A percentile compares a stretch with the other conserved stretches of the same genome.
phyloP scores from a whole-genome alignment of 768 basidiomycete genomes.

The Leccinellum rugosiceps region DNA sequence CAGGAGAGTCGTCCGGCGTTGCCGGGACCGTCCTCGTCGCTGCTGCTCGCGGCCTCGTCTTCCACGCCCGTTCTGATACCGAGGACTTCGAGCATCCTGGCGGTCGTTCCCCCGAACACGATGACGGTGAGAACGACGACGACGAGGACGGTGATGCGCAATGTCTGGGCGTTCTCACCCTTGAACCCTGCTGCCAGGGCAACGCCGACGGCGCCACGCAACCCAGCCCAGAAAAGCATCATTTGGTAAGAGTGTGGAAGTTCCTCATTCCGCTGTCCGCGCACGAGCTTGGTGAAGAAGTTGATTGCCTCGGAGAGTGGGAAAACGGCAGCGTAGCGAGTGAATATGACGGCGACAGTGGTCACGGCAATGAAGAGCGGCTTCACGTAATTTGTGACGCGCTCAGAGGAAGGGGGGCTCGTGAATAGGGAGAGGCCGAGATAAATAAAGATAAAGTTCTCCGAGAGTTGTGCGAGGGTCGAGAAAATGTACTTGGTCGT shows the following conservation, averaged over 20 bases:
- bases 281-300: slow-evolving; percentile 78
- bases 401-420: slow-evolving; percentile 69
- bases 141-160: slow-evolving; percentile 91
- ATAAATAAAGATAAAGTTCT: slow-evolving; percentile 99
- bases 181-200: slow-evolving; percentile 95
- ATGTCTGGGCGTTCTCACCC: slow-evolving; percentile 87
- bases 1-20: slow-evolving; percentile 32
- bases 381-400: slow-evolving; percentile 84
- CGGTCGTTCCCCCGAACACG: slow-evolving; percentile 95
- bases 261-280: slow-evolving; percentile 86
- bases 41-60: slow-evolving; percentile 71
- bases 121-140: slow-evolving; percentile 95
- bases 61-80: slow-evolving; percentile 95
- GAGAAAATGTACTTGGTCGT: slow-evolving; percentile 95
- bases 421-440: slow-evolving; percentile 98
- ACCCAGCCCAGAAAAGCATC: slow-evolving; percentile 99
- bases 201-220: slow-evolving; percentile 96
- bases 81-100: slow-evolving; percentile 94
- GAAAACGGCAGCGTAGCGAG: slow-evolving; percentile 94
- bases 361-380: slow-evolving; percentile 93
- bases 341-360: slow-evolving; percentile 88
- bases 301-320: slow-evolving; percentile 95
- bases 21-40: slow-evolving; percentile 46
- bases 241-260: slow-evolving; percentile 98
- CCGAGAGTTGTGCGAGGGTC: slow-evolving; percentile 89